Base-by-base conservation (phyloP, 1,139 yeast species). In the Candida neerlandica region DNA sequence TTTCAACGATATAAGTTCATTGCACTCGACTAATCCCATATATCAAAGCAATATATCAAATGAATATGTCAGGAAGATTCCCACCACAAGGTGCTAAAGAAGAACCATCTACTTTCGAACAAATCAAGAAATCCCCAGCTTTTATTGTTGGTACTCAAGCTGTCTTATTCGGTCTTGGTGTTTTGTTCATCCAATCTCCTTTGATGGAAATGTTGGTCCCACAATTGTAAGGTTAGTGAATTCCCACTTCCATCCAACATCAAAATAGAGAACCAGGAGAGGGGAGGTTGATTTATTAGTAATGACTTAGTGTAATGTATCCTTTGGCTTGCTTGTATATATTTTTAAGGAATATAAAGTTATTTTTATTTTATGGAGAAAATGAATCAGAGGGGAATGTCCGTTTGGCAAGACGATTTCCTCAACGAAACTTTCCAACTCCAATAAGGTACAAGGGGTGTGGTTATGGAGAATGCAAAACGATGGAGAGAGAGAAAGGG, bases 131-230 rank as follows among this genome's bases (percentile, higher is more conserved):
- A 57, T 70, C 85, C 44, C 94, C 94, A 54, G 77, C 77, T 23
- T 86, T 75, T 71, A 83, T 89, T 53, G 73, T 86, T 51, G 78
- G 82, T 48, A 67, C 85, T 44, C 86, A 87, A 67, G 82, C 80
- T 53, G 78, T 75, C 37, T 74, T 86, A 55, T 87, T 87, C 62
- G 82, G 79, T 52, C 83, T 87, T 45, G 94, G 94, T 65, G 87
- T 86, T 58, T 82, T 82, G 19, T 81, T 86, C 68, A 81, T 87
- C 58, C 89, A 85, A 72, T 85, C 91, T 43, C 86, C 92, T 57
- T 71, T 85, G 64, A 85, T 86, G 89, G 94, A 86, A 51, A 81
- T 85, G 82, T 73, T 87, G 71, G 91, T 86, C 59, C 94, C 94
- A 50, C 92, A 86, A 68, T 77, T 82, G 66, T 78, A 73, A 61